Base-by-base conservation (phyloP, 495 filamentous ascomycete species). In the Neurospora discreta region DNA sequence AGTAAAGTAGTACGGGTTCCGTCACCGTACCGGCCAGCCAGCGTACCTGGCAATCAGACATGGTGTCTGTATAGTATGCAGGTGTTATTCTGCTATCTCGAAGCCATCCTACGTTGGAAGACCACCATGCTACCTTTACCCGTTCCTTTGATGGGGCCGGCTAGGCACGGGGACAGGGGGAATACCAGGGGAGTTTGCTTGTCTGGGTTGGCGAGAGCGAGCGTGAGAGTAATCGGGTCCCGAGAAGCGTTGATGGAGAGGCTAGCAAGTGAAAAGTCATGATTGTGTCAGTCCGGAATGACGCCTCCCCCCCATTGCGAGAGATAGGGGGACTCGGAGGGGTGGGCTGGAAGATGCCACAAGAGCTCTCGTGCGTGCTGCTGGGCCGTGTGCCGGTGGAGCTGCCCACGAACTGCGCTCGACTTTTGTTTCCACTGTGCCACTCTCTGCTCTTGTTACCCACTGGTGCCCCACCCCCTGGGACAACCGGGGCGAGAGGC, bases 401-500 rank as follows among this genome's bases (percentile, higher is more conserved):
- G 72, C 44, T 69, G 72, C 15, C 52, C 26, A 65, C 52, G 26
- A 65, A 65, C 68, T 70, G 71, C 60, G 20, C 60, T 43, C 30
- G 68, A 46, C 70, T 65, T 69, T 69, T 70, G 70, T 71, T 67
- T 36, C 40, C 39, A 72, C 41, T 72, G 74, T 76, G 77, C 77
- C 75, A 73, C 71, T 60, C 39, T 74, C 60, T 39, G 58, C 44
- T 10, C 44, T 13, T 58, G 46, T 3, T 58, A 11, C 20, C 46
- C 46, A 58, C 46, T 58, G 23, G 11, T 58, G 20, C 46, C 72
- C 71, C 68, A 68, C 60, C 71, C 71, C 75, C 67, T 72, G 77
- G 44, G 72, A 69, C 70, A 71, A 76, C 77, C 39, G 69, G 77
- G 74, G 69, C 72, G 74, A 73, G 76, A 73, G 68, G 70, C 18